Percentiles rank a stretch among this genome's conserved stretches.
These are phyloP conservation scores for Craterostigma plantagineum DNA, from an alignment of 257 asterid genomes.

Conservation along the genomic window DNA sequence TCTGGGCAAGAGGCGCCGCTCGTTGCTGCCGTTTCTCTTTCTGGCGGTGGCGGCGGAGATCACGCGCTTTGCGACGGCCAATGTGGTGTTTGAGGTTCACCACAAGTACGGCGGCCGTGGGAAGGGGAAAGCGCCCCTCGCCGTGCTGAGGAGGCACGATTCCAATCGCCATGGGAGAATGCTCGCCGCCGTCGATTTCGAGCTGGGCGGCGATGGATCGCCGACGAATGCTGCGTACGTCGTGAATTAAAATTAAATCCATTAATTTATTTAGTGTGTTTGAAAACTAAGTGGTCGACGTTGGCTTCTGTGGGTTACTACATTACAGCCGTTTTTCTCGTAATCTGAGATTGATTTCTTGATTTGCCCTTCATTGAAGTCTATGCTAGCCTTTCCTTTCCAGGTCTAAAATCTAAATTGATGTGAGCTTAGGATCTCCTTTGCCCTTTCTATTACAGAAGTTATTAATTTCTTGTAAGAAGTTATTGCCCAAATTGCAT, in stretches of 20 bases:
- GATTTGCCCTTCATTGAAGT: too few relatives aligned
- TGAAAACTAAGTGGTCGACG: too few relatives aligned
- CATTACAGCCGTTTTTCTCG: too few relatives aligned
- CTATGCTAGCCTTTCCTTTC: too few relatives aligned
- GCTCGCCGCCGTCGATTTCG: slow-evolving; percentile 5
- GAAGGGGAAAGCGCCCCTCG: background rate
- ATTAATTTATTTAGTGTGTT: too few relatives aligned
- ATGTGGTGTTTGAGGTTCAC: slow-evolving; percentile 2
- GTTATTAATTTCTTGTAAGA: too few relatives aligned
- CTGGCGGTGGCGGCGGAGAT: background rate
- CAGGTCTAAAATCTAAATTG: too few relatives aligned
- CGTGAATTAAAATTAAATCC: background rate
- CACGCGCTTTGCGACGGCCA: background rate
- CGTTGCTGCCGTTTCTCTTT: background rate
- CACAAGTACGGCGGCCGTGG: slow-evolving; percentile 4
- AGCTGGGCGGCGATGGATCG: slow-evolving; percentile 5
- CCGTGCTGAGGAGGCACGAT: background rate
- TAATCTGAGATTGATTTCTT: too few relatives aligned
- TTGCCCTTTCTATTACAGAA: too few relatives aligned
- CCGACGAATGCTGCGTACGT: slow-evolving; percentile 4
- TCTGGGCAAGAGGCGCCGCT: slow-evolving; percentile 1
- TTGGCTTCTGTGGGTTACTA: too few relatives aligned
- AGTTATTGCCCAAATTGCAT: too few relatives aligned
- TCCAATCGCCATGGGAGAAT: slow-evolving; percentile 2
- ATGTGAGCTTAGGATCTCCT: too few relatives aligned